These are phyloP conservation scores for Phytophthora ramorum DNA, from an alignment of 352 stramenopile genomes.

Conservation along the genomic window DNA sequence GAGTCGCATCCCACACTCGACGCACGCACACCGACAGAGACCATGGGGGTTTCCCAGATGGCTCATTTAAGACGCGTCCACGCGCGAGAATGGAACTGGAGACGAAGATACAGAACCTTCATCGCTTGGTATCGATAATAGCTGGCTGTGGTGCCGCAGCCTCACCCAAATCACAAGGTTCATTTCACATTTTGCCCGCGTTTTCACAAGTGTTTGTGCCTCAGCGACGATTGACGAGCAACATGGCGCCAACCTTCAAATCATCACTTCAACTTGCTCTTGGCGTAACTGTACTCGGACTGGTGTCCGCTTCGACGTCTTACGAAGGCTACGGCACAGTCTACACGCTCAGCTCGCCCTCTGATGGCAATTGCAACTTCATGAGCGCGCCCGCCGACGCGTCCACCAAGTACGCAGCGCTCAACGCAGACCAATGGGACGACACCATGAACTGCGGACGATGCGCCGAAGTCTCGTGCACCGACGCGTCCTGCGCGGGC, in stretches of 20 bases:
- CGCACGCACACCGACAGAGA: slow-evolving; percentile 24
- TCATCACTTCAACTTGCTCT: slow-evolving; percentile 20
- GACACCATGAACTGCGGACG: slow-evolving; percentile 53
- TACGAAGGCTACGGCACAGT: slow-evolving; percentile 31
- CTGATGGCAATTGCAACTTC: slow-evolving; percentile 54
- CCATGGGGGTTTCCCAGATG: slow-evolving; percentile 14
- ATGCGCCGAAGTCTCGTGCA: slow-evolving; percentile 57
- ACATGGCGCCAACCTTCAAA: slow-evolving; percentile 14
- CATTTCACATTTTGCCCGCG: slow-evolving; percentile 12
- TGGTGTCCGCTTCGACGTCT: neutral
- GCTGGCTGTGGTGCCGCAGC: slow-evolving; percentile 18
- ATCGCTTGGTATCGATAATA: slow-evolving; percentile 3
- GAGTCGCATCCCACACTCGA: slow-evolving; percentile 14
- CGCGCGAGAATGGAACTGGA: slow-evolving; percentile 10
- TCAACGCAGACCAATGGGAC: slow-evolving; percentile 53
- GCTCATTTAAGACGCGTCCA: slow-evolving; percentile 5
- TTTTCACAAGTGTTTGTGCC: neutral
- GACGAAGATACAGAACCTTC: slow-evolving; percentile 23
- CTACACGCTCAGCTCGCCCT: slow-evolving; percentile 40
- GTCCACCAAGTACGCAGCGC: slow-evolving; percentile 44
- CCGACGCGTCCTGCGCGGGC: slow-evolving; percentile 51
- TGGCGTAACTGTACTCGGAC: slow-evolving; percentile 5
- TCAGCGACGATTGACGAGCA: slow-evolving; percentile 3
- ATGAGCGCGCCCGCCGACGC: slow-evolving; percentile 42
- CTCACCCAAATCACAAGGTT: slow-evolving; percentile 8